Percentiles rank a stretch among this genome's conserved stretches.
Evolutionary conservation across 83 land plant species (phyloP).

Genomic region (Larix sibirica): DNA sequence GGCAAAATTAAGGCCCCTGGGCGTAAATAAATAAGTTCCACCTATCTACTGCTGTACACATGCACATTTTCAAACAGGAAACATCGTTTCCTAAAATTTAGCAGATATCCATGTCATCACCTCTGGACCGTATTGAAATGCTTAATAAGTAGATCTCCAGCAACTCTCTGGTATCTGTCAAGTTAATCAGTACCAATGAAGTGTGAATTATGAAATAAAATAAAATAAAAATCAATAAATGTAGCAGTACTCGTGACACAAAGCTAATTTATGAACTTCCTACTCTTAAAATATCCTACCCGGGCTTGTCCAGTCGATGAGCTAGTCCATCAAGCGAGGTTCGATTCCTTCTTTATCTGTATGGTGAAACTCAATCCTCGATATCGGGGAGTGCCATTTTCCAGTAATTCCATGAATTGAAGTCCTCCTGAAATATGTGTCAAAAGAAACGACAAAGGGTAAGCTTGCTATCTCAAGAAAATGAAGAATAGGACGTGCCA

Average conservation of each 20-base stretch:
- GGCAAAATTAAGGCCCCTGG: background rate
- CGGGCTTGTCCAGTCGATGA: constrained; percentile 1
- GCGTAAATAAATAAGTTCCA: background rate
- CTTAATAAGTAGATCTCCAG: background rate
- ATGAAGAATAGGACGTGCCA: background rate
- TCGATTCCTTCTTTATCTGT: background rate
- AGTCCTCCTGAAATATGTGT: constrained; percentile 34
- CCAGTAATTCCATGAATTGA: constrained; percentile 57
- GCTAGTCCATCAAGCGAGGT: background rate
- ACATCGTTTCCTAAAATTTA: background rate
- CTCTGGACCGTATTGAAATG: background rate
- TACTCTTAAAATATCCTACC: background rate
- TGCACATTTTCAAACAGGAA: background rate
- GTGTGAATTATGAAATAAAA: background rate
- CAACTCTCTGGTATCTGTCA: background rate
- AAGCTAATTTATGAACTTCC: background rate
- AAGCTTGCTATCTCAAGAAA: background rate
- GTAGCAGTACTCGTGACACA: background rate
- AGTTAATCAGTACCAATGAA: background rate
- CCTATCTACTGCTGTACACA: background rate
- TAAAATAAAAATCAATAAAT: background rate
- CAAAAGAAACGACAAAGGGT: background rate
- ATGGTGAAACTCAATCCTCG: constrained; percentile 18
- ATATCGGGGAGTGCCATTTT: constrained; percentile 34
- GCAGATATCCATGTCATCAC: background rate